Base-by-base conservation (phyloP, 768 basidiomycete genomes). In the Tulasnella sp. region DNA sequence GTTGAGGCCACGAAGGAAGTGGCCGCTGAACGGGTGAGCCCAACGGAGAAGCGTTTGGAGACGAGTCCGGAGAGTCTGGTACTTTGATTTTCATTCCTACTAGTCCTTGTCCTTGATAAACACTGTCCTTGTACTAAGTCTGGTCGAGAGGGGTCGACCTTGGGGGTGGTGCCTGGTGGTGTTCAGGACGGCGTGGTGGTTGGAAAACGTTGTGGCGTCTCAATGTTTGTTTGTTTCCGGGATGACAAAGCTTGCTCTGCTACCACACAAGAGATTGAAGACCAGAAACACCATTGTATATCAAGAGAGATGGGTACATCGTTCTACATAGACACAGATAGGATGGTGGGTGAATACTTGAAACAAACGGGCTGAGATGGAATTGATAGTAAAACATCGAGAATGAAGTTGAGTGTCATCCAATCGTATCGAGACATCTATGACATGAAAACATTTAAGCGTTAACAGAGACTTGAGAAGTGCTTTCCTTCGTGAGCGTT, bases 41-140 rank as follows among this genome's bases (percentile, higher is more conserved):
- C 9, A 59, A 39, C 0, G 67, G 67, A 14, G 67, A 67, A 29
- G 67, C 39, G 29, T 42, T 34, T 44, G 67, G 67, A 12, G 67
- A 67, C n/a, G 67, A 67, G 17, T 41, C 39, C 36, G 67, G 67
- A 17, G 67, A 67, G 67, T 67, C 67, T 9, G 67, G 67, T 44
- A 41, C 67, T 41, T 44, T 37, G 16, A 67, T 67, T 29, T 16
- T 39, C 67, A 67, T 67, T 59, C 26, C 52, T 59, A 59, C 52
- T 59, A 14, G 26, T 32, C 11, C 26, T 59, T 29, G 11, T 29
- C 32, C 2, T 29, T 14, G 22, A 22, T 4, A 9, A 14, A 1
- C 52, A 29, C 32, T 29, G 16, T 11, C 32, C n/a, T 59, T 59
- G 3, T 29, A 29, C 26, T n/a, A 4, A 29, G 52, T 29, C 22